phyloP scores from a whole-genome alignment of 495 filamentous ascomycete genomes.

The Penicillium antarcticum region DNA sequence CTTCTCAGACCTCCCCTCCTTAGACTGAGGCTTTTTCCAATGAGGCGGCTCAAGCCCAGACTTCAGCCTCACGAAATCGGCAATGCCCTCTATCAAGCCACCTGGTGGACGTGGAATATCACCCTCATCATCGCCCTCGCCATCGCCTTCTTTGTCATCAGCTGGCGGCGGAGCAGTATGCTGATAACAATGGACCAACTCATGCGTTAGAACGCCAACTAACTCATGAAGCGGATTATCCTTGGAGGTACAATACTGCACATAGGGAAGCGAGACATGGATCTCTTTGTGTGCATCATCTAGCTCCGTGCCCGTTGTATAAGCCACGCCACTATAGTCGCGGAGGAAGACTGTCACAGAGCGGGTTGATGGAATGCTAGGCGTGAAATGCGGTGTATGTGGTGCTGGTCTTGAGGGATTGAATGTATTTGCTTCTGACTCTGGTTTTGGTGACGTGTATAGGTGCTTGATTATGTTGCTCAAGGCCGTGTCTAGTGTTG shows the following conservation, averaged over 20 bases:
- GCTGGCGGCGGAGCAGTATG: constrained; percentile 58
- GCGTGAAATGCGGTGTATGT: constrained; percentile 18
- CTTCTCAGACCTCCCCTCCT: constrained; percentile 40
- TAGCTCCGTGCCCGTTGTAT: constrained; percentile 79
- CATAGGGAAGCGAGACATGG: constrained; percentile 78
- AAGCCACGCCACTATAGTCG: constrained; percentile 77
- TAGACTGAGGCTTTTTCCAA: constrained; percentile 63
- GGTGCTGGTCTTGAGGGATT: constrained; percentile 2
- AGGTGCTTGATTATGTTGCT: constrained; percentile 60
- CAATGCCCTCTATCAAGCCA: constrained; percentile 87
- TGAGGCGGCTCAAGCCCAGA: constrained; percentile 74
- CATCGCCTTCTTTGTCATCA: constrained; percentile 18
- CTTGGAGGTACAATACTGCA: constrained; percentile 46
- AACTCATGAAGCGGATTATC: constrained; percentile 58
- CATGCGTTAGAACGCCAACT: constrained; percentile 79
- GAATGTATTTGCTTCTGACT: constrained; percentile 1
- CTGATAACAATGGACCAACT: constrained; percentile 96
- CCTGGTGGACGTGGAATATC: constrained; percentile 49
- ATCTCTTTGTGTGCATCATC: constrained; percentile 94
- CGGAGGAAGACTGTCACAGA: constrained; percentile 87
- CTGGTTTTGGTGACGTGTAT: constrained; percentile 44
- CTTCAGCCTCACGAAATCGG: constrained; percentile 86
- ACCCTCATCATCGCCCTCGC: background rate
- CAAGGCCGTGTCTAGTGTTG: constrained; percentile 60
- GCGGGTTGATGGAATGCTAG: constrained; percentile 53